These are phyloP conservation scores for Podaxis pistillaris DNA, from an alignment of 768 basidiomycete genomes.

Conservation along the genomic window DNA sequence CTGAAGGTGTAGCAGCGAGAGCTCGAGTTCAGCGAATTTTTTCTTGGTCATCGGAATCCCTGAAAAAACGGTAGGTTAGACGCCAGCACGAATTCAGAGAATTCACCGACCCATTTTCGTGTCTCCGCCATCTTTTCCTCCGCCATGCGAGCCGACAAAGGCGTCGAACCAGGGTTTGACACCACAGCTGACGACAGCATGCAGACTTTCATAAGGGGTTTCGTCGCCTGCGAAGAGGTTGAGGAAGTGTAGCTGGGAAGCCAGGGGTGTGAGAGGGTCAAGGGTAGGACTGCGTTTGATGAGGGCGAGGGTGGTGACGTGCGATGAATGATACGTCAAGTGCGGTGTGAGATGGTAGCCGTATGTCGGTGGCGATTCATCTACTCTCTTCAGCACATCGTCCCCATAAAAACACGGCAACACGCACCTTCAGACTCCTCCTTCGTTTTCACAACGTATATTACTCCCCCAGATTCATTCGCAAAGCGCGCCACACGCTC, in stretches of 20 bases:
- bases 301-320: constrained; percentile 85
- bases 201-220: constrained; percentile 93
- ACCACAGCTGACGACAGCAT: constrained; percentile 91
- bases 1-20: constrained; percentile 91
- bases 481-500: constrained; percentile 78
- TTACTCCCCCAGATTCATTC: constrained; percentile 67
- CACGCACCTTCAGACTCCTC: constrained; percentile 71
- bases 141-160: constrained; percentile 82
- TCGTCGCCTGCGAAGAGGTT: constrained; percentile 89
- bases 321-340: constrained; percentile 75
- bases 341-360: constrained; percentile 68
- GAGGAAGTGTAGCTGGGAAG: constrained; percentile 85
- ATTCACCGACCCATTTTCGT: constrained; percentile 62
- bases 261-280: constrained; percentile 76
- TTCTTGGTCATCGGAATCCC: constrained; percentile 98
- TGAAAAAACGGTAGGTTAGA: constrained; percentile 13
- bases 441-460: constrained; percentile 80
- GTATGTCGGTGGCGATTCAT: constrained; percentile 63
- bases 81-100: not conserved
- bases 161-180: constrained; percentile 99
- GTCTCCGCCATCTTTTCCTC: constrained; percentile 68
- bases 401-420: not conserved
- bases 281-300: constrained; percentile 89
- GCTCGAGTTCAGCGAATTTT: constrained; percentile 97
- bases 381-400: constrained; percentile 32